phyloP scores from a whole-genome alignment of 768 basidiomycete genomes.

The Tephrocybe sp. region DNA sequence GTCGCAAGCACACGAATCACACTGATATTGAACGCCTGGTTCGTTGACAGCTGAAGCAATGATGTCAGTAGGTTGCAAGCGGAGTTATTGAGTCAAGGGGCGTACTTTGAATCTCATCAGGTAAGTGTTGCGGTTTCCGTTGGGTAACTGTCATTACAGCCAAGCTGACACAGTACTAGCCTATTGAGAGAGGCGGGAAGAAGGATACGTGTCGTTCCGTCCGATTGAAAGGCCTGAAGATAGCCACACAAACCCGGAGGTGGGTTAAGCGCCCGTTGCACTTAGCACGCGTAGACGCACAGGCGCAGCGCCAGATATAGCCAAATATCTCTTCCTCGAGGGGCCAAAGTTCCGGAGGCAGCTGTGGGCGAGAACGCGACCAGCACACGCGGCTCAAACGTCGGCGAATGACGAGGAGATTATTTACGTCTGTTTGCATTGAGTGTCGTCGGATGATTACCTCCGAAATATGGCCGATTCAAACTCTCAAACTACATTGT shows the following conservation, averaged over 20 bases:
- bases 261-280: constrained; percentile 5
- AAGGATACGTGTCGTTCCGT: background rate
- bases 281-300: background rate
- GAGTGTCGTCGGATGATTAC: background rate
- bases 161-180: background rate
- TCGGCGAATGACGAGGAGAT: constrained; percentile 12
- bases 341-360: background rate
- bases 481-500: background rate
- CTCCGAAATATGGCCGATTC: constrained; percentile 3
- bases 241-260: constrained; percentile 2
- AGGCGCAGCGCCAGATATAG: background rate
- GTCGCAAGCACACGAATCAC: constrained; percentile 82
- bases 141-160: constrained; percentile 60
- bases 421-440: constrained; percentile 9
- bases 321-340: background rate
- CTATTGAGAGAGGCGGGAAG: background rate
- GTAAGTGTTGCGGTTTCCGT: constrained; percentile 59
- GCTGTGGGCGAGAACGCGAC: constrained; percentile 2
- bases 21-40: constrained; percentile 79
- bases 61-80: constrained; percentile 1
- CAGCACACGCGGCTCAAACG: background rate
- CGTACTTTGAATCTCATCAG: constrained; percentile 66
- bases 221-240: background rate
- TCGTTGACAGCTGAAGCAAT: constrained; percentile 62
- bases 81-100: constrained; percentile 3